A percentile compares a stretch with the other conserved stretches of the same genome.
Conservation (phyloP, 495 filamentous ascomycete genomes). For the Apodospora peruviana region DNA sequence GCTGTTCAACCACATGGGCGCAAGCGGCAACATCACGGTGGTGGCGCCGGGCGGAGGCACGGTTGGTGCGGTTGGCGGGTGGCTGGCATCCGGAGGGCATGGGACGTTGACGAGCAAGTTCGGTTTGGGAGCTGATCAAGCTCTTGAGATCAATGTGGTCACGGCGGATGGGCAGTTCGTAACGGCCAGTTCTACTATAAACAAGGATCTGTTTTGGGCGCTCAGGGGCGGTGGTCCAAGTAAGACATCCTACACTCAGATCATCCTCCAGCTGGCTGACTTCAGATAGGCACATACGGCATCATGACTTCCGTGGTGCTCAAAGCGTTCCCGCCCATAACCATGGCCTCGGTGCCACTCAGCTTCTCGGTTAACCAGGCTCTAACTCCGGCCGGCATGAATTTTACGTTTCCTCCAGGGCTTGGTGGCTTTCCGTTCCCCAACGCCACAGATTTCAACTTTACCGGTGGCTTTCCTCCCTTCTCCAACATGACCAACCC, state of each 20-base stretch:
- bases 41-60: conserved; percentile 16
- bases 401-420: conserved; percentile 22
- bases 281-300: conserved; percentile 40
- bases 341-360: conserved; percentile 17
- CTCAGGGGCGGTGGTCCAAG: conserved; percentile 54
- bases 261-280: not conserved
- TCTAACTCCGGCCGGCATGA: conserved; percentile 8
- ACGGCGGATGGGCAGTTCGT: conserved; percentile 50
- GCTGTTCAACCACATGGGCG: not conserved
- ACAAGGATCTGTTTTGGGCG: conserved; percentile 59
- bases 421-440: conserved; percentile 9
- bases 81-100: conserved; percentile 23
- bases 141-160: conserved; percentile 49
- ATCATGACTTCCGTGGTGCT: conserved; percentile 46
- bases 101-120: conserved; percentile 32
- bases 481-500: too few species aligned
- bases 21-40: not conserved
- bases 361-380: conserved; percentile 6
- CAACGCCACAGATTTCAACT: too few species aligned
- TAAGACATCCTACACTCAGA: conserved; percentile 13
- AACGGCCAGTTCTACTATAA: conserved; percentile 41
- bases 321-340: conserved; percentile 33
- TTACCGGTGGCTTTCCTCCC: too few species aligned
- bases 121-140: conserved; percentile 49
- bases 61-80: not conserved